phyloP scores from a whole-genome alignment of 768 basidiomycete genomes.

The Calocera viscosa region DNA sequence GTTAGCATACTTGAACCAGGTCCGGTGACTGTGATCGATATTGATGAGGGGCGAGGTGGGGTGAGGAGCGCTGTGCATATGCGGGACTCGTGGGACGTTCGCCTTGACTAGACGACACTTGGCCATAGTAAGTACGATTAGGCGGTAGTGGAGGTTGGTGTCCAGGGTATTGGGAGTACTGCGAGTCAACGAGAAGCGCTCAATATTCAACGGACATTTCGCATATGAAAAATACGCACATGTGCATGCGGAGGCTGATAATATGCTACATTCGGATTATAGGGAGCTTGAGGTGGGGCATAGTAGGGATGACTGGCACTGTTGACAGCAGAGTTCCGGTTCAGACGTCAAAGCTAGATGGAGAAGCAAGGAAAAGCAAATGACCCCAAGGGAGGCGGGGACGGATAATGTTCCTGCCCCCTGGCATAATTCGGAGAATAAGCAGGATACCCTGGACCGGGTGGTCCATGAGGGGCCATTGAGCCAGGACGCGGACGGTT shows the following conservation, averaged over 20 bases:
- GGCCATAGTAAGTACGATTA: conserved; percentile 2
- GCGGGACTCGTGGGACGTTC: not conserved
- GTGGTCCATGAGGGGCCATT: not conserved
- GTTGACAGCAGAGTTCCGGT: not conserved
- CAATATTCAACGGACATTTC: not conserved
- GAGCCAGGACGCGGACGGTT: not conserved
- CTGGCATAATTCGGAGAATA: not conserved
- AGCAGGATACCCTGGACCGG: not conserved
- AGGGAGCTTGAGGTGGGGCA: not conserved
- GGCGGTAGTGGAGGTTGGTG: not conserved
- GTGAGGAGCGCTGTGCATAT: not conserved
- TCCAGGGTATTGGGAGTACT: not conserved
- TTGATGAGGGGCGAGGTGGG: not conserved
- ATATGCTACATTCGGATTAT: conserved; percentile 5
- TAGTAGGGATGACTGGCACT: not conserved
- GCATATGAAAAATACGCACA: conserved; percentile 2
- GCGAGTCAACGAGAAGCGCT: not conserved
- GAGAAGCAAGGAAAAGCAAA: not conserved
- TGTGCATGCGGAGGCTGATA: not conserved
- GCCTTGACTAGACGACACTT: not conserved
- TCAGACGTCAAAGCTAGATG: not conserved
- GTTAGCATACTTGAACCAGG: not conserved
- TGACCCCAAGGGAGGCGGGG: not conserved
- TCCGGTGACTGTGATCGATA: not conserved
- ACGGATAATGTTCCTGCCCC: not conserved